Base-by-base conservation (phyloP, 805 yeast genomes). In the Candida broadrunensis region DNA sequence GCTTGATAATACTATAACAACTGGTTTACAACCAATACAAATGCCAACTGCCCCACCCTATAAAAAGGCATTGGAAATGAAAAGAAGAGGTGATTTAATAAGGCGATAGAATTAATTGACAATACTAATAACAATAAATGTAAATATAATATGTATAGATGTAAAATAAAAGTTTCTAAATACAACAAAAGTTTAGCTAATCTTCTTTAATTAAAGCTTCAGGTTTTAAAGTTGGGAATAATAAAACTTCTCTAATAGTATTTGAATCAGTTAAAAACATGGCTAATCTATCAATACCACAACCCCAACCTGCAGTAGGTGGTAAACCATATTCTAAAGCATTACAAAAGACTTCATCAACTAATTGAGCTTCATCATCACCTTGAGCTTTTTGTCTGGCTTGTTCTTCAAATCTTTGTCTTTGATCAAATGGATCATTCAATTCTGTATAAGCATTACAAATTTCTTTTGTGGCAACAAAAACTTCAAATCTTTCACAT, bases 231-330 rank as follows among this genome's bases (percentile, higher is more conserved):
- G 98, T 90, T 68, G 99, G 99, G 95, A 91, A 91, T 67, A 93
- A 74, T 55, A 91, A 77, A 36, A 91, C 98, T 75, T 91, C 99
- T 83, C 97, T 88, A 61, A 91, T 91, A 54, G 97, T 87, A 76
- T 89, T 86, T 44, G 96, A 87, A 70, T 93, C 82, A 47, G 98
- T 93, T 73, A 93, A 80, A 77, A 93, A 93, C 99, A 91, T 91
- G 61, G 97, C 89, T 61, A 91, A 66, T 77, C 99, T 85, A 72
- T 91, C 99, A 54, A 91, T 90, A 79, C 99, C 99, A 73, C 96
- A 85, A 56, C 99, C 99, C 98, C 98, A 91, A 55, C 99, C 99
- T 67, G 95, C 98, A 55, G 98, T 93, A 58, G 99, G 99, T 45
- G 99, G 99, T 60, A 91, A 79, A 70, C 98, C 99, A 68, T 88